A percentile compares a stretch with the other conserved stretches of the same genome.
These are phyloP conservation scores for Annulohypoxylon nitens DNA, from an alignment of 495 filamentous ascomycete species.

Conservation along the genomic window DNA sequence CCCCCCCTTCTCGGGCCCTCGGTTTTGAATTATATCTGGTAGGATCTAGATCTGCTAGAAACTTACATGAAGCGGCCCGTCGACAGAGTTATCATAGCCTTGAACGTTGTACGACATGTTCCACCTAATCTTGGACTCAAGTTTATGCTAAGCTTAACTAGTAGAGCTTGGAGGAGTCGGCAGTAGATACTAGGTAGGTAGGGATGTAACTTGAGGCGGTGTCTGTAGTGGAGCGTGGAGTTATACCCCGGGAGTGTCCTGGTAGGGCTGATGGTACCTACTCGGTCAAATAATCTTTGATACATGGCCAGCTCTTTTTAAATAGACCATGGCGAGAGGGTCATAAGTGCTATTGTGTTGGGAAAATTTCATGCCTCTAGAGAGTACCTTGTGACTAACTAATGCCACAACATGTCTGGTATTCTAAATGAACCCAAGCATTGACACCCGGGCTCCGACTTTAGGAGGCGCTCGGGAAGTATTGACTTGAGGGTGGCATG, in stretches of 20 bases:
- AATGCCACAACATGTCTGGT: constrained; percentile 22
- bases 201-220: constrained; percentile 25
- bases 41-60: constrained; percentile 33
- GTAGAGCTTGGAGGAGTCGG: constrained; percentile 21
- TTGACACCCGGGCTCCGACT: constrained; percentile 22
- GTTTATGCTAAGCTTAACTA: constrained; percentile 30
- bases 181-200: constrained; percentile 7
- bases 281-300: constrained; percentile 9
- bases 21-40: constrained; percentile 13
- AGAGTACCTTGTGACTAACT: background rate
- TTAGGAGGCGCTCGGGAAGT: constrained; percentile 1
- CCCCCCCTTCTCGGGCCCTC: constrained; percentile 25
- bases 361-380: constrained; percentile 5
- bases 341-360: constrained; percentile 22
- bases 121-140: constrained; percentile 38
- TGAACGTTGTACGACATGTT: constrained; percentile 46
- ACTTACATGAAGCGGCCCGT: constrained; percentile 46
- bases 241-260: constrained; percentile 19
- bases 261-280: constrained; percentile 22
- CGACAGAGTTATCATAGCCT: constrained; percentile 40
- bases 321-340: constrained; percentile 11
- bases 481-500: constrained; percentile 27
- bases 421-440: constrained; percentile 18
- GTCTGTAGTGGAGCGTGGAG: constrained; percentile 26
- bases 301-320: constrained; percentile 23